These are phyloP conservation scores for Arabis hirsuta DNA, from an alignment of 345 rosid genomes.

Conservation along the genomic window DNA sequence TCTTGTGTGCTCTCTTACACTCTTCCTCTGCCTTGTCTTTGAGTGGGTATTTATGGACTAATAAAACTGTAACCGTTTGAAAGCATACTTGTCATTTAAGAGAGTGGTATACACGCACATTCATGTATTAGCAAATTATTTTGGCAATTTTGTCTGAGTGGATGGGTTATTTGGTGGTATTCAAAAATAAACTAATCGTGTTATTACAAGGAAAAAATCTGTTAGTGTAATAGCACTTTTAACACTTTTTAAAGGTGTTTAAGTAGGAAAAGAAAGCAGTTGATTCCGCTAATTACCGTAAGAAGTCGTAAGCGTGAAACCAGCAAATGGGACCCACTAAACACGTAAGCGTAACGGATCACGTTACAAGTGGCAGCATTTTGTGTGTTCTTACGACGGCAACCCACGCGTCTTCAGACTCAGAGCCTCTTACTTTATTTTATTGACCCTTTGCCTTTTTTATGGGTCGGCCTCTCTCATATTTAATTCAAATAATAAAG, in stretches of 20 bases:
- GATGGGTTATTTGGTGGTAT: not conserved
- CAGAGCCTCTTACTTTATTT: constrained; percentile 11
- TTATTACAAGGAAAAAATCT: too few relatives aligned
- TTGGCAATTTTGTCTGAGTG: not conserved
- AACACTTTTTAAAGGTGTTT: not conserved
- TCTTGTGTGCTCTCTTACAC: constrained; percentile 15
- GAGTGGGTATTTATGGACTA: constrained; percentile 38
- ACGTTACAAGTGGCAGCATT: constrained; percentile 23
- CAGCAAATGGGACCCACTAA: constrained; percentile 20
- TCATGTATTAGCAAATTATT: not conserved
- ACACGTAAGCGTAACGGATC: constrained; percentile 40
- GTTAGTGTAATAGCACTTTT: not conserved
- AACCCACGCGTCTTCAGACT: constrained; percentile 36
- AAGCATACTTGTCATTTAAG: constrained; percentile 22
- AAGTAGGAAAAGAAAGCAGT: constrained; percentile 36
- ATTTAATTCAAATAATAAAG: constrained; percentile 24
- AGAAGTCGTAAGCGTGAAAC: constrained; percentile 30
- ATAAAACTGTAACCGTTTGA: constrained; percentile 25
- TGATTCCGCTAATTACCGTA: constrained; percentile 32
- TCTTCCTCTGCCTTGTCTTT: constrained; percentile 17
- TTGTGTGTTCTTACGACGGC: not conserved
- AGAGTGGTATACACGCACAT: constrained; percentile 20
- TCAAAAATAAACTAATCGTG: not conserved
- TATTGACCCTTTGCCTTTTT: not conserved
- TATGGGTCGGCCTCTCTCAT: constrained; percentile 7